Evolutionary conservation across 1,284 basidiomycete genomes (phyloP), one percentile per base, ranked within the genome.

Genomic region (Ceratobasidium papillatum): DNA sequence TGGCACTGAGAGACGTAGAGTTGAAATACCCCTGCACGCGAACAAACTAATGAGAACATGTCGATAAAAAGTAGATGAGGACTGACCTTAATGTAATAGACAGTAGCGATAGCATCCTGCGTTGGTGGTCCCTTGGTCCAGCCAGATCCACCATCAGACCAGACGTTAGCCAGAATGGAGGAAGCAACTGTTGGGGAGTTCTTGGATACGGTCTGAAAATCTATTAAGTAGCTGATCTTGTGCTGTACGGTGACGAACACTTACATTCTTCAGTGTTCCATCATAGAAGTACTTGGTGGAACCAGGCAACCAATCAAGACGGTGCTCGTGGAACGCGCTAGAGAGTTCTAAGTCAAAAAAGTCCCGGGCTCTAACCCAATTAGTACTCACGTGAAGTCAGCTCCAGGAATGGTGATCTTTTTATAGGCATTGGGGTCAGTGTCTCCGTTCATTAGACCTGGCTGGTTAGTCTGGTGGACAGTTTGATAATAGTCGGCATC

Each of bases 391-490:
- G 77, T 78, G 58, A 78, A 76, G 54, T 78, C 77, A 5, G 68
- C 75, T n/a, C 74, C 74, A 2, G 56, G 49, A 14, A 76, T 51
- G 9, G 76, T 68, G 19, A 74, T 59, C 12, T 43, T 51, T 22
- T 77, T 68, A 19, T 52, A 41, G 11, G 77, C 77, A 34, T 77
- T 43, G 17, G 71, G 74, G 58, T 78, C 77, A 11, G 72, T 61
- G 30, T 76, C 45, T 11, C 77, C 77, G 43, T 77, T 75, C 17
- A 78, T 27, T 38, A 64, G 47, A 30, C 77, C 77, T 11, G 77
- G 77, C 45, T 78, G 77, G 65, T 78, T 77, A 27, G 77, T 78
- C 27, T 77, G 77, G 59, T 78, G 77, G 14, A 77, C 64, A 19
- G 27, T 62, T 58, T 76, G 63, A 47, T 77, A 78, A 52, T 77